A percentile compares a stretch with the other conserved stretches of the same genome.
These are phyloP conservation scores for Sungouiella blattae DNA, from an alignment of 805 yeast genomes.

Conservation along the genomic window DNA sequence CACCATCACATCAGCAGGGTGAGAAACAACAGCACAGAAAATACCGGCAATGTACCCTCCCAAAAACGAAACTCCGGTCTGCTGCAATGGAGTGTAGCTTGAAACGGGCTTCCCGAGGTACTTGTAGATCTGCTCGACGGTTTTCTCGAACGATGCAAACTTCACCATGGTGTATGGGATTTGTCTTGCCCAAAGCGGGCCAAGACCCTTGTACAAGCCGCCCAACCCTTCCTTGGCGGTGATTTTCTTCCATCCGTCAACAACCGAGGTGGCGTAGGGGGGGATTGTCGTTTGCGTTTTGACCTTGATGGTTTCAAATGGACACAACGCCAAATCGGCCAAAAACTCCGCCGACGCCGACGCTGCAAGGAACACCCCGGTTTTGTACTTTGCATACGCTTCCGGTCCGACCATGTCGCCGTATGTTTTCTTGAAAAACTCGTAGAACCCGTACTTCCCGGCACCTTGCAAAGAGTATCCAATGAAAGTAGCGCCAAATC, in stretches of 20 bases:
- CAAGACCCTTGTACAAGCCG: conserved; percentile 82
- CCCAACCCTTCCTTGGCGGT: conserved; percentile 65
- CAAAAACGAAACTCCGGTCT: conserved; percentile 90
- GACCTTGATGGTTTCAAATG: conserved; percentile 93
- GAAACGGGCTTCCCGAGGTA: conserved; percentile 69
- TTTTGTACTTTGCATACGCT: conserved; percentile 58
- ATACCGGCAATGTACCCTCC: conserved; percentile 99
- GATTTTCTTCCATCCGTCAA: conserved; percentile 66
- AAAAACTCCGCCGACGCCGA: conserved; percentile 92
- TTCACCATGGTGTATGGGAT: conserved; percentile 98
- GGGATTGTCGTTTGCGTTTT: conserved; percentile 92
- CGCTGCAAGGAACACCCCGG: conserved; percentile 74
- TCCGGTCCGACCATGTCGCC: conserved; percentile 63
- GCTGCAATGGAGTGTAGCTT: conserved; percentile 68
- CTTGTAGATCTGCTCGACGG: conserved; percentile 75
- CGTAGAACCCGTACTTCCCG: conserved; percentile 95
- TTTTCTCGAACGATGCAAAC: conserved; percentile 90
- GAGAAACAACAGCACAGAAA: conserved; percentile 91
- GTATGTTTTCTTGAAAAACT: conserved; percentile 80
- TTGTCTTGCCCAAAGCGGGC: conserved; percentile 94
- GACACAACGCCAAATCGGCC: conserved; percentile 88
- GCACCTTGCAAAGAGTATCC: conserved; percentile 97
- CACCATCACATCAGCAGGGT: conserved; percentile 99
- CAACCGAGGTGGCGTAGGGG: conserved; percentile 63
- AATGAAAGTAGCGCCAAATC: conserved; percentile 86